These are phyloP conservation scores for Hypoxylon lienhwacheense DNA, from an alignment of 495 filamentous ascomycete species.

Conservation along the genomic window DNA sequence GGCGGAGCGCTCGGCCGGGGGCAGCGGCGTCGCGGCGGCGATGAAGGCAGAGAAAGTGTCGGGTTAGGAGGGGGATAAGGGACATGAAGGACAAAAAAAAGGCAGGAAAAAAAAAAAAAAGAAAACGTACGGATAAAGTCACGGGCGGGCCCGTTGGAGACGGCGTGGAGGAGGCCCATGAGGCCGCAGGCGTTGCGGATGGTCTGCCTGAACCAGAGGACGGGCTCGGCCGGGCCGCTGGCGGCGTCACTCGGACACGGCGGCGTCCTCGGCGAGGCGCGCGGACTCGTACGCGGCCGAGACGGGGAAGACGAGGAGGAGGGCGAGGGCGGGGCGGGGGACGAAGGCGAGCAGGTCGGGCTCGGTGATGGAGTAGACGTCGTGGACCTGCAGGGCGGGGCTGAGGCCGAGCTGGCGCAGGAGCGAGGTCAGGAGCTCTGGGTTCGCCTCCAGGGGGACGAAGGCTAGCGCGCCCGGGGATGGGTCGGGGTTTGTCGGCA, in stretches of 20 bases:
- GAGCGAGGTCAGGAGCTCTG: conserved; percentile 76
- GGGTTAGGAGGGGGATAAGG: conserved; percentile 20
- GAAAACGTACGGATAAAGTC: conserved; percentile 45
- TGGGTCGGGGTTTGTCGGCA: conserved; percentile 40
- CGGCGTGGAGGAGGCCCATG: conserved; percentile 78
- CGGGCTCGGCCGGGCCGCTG: conserved; percentile 46
- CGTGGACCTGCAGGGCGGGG: conserved; percentile 66
- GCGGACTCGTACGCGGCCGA: conserved; percentile 68
- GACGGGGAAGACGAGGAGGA: conserved; percentile 84
- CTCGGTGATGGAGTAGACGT: conserved; percentile 82
- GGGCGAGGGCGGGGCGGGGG: conserved; percentile 77
- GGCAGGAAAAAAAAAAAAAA: neutral
- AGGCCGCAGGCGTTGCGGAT: conserved; percentile 87
- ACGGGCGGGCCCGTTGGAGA: conserved; percentile 53
- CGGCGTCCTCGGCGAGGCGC: conserved; percentile 65
- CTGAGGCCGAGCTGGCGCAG: conserved; percentile 76
- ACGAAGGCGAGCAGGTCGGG: conserved; percentile 77
- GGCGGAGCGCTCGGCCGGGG: conserved; percentile 61
- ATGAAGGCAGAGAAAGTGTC: conserved; percentile 49
- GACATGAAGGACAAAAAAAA: neutral
- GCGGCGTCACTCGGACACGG: conserved; percentile 44
- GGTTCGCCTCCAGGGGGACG: conserved; percentile 65
- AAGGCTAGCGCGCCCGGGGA: conserved; percentile 43
- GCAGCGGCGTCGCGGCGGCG: conserved; percentile 51
- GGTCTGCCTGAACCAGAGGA: conserved; percentile 88